Base-by-base conservation (phyloP, 352 stramenopile genomes). In the Salisapilia sapeloensis region DNA sequence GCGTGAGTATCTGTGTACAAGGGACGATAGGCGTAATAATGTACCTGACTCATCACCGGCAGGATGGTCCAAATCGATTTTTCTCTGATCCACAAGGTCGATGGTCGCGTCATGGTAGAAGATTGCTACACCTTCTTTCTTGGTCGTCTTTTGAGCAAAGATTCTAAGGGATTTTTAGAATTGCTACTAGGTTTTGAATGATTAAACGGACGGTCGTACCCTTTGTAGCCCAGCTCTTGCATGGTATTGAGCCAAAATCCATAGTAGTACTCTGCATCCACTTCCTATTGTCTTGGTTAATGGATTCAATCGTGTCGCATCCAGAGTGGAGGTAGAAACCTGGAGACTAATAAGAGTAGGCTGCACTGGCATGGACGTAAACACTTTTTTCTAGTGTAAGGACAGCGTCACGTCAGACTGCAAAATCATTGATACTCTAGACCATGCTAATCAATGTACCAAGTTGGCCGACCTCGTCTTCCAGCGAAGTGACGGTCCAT, bases 261-360 rank as follows among this genome's bases (percentile, higher is more conserved):
- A 7, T 61, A 35, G 31, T 80, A 85, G 9, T 80, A 53, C 43
- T 89, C 74, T 8, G 76, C 64, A 62, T 89, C 74, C 74, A 86
- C n/a, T n/a, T n/a, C n/a, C n/a, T n/a, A n/a, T n/a, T n/a, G n/a
- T n/a, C n/a, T n/a, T n/a, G n/a, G n/a, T n/a, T n/a, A n/a, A n/a
- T n/a, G n/a, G n/a, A n/a, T n/a, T n/a, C n/a, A n/a, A n/a, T n/a
- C n/a, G n/a, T n/a, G n/a, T n/a, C n/a, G n/a, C n/a, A n/a, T n/a
- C n/a, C n/a, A n/a, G n/a, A n/a, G n/a, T n/a, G n/a, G n/a, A n/a
- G n/a, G n/a, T n/a, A n/a, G n/a, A n/a, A n/a, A 84, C 74, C 62
- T 89, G 74, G 12, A 89, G 40, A 29, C 74, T 86, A 29, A 89
- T 60, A 21, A 89, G 50, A 33, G 84, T 56, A 2, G 72, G 65